Evolutionary conservation across 2,329 filamentous ascomycete species (phyloP).

Genomic region (Raffaelea albimanens): DNA sequence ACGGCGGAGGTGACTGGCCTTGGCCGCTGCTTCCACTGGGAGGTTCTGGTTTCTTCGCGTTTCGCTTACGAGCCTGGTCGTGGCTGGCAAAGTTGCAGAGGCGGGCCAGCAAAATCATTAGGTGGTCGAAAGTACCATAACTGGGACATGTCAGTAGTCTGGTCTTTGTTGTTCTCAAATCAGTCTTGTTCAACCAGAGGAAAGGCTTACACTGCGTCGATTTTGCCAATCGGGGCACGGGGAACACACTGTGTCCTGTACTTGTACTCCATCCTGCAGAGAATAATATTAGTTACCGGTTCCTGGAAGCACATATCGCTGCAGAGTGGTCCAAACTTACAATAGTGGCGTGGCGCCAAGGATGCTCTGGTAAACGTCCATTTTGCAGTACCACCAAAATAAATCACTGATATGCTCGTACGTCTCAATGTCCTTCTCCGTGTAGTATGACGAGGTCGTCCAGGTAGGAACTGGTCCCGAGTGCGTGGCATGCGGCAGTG

Average conservation of each 20-base stretch:
- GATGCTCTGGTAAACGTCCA: slow-evolving; percentile 86
- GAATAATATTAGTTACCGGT: no score
- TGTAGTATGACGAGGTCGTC: slow-evolving; percentile 17
- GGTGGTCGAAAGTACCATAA: slow-evolving; percentile 82
- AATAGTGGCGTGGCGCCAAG: slow-evolving; percentile 77
- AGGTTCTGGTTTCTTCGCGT: slow-evolving; percentile 38
- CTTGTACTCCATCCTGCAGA: slow-evolving; percentile 62
- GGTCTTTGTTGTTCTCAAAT: background rate
- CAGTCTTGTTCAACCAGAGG: background rate
- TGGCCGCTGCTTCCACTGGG: slow-evolving; percentile 11
- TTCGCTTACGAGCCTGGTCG: slow-evolving; percentile 71
- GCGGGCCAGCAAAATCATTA: slow-evolving; percentile 72
- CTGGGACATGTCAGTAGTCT: slow-evolving; percentile 23
- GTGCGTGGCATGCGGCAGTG: slow-evolving; percentile 10
- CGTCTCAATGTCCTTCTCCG: slow-evolving; percentile 60
- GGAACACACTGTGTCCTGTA: slow-evolving; percentile 84
- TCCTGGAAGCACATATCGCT: no score
- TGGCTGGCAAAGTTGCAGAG: slow-evolving; percentile 68
- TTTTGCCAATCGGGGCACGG: slow-evolving; percentile 65
- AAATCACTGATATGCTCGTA: slow-evolving; percentile 78
- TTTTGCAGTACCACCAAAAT: slow-evolving; percentile 94
- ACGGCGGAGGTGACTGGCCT: slow-evolving; percentile 33
- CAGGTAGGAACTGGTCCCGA: background rate
- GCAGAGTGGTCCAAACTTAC: slow-evolving; percentile 49
- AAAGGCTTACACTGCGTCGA: slow-evolving; percentile 60